Percentiles rank a stretch among this genome's conserved stretches.
Conservation (phyloP, 768 basidiomycete species). For the Pisolithus orientalis region DNA sequence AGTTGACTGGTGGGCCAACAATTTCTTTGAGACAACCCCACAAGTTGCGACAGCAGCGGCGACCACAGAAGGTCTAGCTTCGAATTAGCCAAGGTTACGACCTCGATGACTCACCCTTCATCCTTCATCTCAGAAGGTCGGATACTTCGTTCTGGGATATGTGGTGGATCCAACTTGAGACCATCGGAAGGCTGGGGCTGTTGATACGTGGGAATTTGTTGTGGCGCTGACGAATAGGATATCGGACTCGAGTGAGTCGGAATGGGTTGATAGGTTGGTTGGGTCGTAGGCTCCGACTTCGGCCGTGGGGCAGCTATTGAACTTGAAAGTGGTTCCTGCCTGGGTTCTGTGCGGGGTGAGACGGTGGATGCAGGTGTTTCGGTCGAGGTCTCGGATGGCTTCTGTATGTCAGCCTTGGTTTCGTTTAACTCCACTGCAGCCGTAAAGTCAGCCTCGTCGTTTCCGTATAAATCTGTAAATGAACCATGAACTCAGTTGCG, state of each 20-base stretch:
- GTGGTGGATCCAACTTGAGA: constrained; percentile 36
- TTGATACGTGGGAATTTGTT: constrained; percentile 76
- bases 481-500: not conserved
- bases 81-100: constrained; percentile 6
- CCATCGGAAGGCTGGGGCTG: constrained; percentile 54
- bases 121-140: constrained; percentile 93
- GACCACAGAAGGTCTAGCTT: constrained; percentile 4
- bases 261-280: constrained; percentile 8
- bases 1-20: constrained; percentile 11
- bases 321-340: constrained; percentile 12
- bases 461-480: constrained; percentile 58
- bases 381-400: constrained; percentile 21
- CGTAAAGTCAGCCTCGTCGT: constrained; percentile 53
- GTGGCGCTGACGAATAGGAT: constrained; percentile 42
- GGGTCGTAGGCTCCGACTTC: constrained; percentile 7
- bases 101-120: constrained; percentile 78
- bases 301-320: constrained; percentile 6
- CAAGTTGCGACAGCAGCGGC: constrained; percentile 15
- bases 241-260: constrained; percentile 19
- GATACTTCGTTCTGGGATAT: constrained; percentile 55
- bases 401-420: constrained; percentile 21
- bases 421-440: constrained; percentile 39
- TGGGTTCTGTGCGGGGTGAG: constrained; percentile 13
- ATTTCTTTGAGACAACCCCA: constrained; percentile 23
- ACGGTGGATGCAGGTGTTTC: constrained; percentile 15